Percentiles rank a stretch among this genome's conserved stretches.
phyloP scores from a whole-genome alignment of 2,329 filamentous ascomycete genomes.

The Nemania sp. region DNA sequence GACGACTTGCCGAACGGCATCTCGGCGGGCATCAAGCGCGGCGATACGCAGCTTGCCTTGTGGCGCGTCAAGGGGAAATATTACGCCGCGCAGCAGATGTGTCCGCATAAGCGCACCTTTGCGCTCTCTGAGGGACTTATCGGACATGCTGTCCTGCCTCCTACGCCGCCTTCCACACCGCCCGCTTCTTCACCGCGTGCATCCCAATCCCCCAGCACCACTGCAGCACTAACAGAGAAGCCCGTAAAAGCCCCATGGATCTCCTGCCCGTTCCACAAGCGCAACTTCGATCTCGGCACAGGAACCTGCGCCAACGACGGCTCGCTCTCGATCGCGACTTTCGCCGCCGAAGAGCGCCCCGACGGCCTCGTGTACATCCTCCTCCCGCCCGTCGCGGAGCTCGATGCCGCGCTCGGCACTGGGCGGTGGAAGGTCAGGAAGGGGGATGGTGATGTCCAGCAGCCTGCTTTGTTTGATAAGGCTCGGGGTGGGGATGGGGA shows the following conservation, averaged over 20 bases:
- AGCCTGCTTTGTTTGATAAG: no score
- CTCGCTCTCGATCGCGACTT: slow-evolving; percentile 78
- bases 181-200: slow-evolving; percentile 12
- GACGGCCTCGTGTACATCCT: slow-evolving; percentile 81
- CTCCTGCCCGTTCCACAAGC: slow-evolving; percentile 86
- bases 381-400: slow-evolving; percentile 77
- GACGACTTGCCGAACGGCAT: slow-evolving; percentile 71
- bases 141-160: slow-evolving; percentile 59
- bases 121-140: slow-evolving; percentile 85
- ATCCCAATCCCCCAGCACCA: slow-evolving; percentile 36
- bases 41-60: slow-evolving; percentile 85
- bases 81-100: slow-evolving; percentile 93
- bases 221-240: no score
- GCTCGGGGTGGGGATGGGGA: no score
- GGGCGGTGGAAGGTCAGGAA: slow-evolving; percentile 77
- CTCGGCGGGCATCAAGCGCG: slow-evolving; percentile 77
- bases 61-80: slow-evolving; percentile 81
- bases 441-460: no score
- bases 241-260: slow-evolving; percentile 79
- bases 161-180: slow-evolving; percentile 40
- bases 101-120: slow-evolving; percentile 87
- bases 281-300: slow-evolving; percentile 77
- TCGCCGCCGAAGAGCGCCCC: slow-evolving; percentile 70
- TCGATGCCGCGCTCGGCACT: slow-evolving; percentile 79
- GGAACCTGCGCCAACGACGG: slow-evolving; percentile 77